These are phyloP conservation scores for Diaporthe eres DNA, from an alignment of 2,329 filamentous ascomycete species.

Conservation along the genomic window DNA sequence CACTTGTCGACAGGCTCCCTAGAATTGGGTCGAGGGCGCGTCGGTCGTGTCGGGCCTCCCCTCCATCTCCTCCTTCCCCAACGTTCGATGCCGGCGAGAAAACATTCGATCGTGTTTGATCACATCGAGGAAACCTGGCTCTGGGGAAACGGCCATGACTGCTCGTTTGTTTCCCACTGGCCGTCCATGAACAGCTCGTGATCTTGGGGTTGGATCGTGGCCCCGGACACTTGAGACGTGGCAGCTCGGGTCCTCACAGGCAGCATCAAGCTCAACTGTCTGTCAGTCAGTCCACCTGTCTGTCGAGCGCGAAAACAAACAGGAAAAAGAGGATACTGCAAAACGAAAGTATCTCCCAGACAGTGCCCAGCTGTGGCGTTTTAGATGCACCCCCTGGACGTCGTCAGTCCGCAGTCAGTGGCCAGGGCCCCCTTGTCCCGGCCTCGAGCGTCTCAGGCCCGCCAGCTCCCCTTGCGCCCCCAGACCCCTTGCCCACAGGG, in stretches of 20 bases:
- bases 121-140: constrained; percentile 15
- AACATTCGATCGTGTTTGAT: constrained; percentile 40
- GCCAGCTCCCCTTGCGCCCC: constrained; percentile 28
- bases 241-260: background rate
- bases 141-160: constrained; percentile 8
- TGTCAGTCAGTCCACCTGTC: constrained; percentile 3
- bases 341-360: constrained; percentile 10
- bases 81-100: constrained; percentile 34
- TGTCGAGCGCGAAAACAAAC: constrained; percentile 24
- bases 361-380: constrained; percentile 31
- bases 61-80: background rate
- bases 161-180: constrained; percentile 15
- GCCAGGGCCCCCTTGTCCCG: constrained; percentile 21
- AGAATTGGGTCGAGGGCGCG: background rate
- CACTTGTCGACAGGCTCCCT: constrained; percentile 1
- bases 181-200: background rate
- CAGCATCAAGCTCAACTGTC: background rate
- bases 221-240: constrained; percentile 12
- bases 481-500: constrained; percentile 30
- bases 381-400: constrained; percentile 26
- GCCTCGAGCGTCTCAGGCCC: constrained; percentile 33
- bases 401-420: constrained; percentile 1
- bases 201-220: constrained; percentile 8
- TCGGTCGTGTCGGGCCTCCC: constrained; percentile 25
- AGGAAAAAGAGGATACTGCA: background rate